Percentiles rank a stretch among this genome's conserved stretches.
Evolutionary conservation across 2,329 filamentous ascomycete species (phyloP).

Genomic region (Botryosphaeria agaves): DNA sequence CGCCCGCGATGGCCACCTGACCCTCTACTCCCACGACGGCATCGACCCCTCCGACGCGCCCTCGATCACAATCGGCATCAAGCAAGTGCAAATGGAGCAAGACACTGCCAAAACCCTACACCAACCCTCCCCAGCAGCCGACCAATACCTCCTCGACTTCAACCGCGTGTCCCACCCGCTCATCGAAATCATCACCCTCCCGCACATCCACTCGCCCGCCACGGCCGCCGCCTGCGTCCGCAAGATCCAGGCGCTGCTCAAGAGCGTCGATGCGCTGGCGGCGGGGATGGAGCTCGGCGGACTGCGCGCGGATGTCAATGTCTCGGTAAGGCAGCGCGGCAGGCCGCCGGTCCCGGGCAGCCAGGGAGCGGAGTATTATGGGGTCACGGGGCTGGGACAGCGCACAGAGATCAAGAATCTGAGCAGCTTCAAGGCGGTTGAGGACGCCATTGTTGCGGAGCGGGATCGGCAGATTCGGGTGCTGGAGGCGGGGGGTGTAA

Average conservation of each 20-base stretch:
- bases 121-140: conserved; percentile 53
- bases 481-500: conserved; percentile 53
- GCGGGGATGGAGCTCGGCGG: conserved; percentile 89
- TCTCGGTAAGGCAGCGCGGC: conserved; percentile 54
- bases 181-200: conserved; percentile 87
- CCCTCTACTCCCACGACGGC: conserved; percentile 56
- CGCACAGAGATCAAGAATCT: conserved; percentile 96
- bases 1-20: conserved; percentile 53
- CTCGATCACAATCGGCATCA: conserved; percentile 53
- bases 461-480: conserved; percentile 73
- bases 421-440: conserved; percentile 84
- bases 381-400: conserved; percentile 52
- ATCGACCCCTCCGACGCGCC: conserved; percentile 59
- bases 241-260: conserved; percentile 71
- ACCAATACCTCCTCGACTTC: conserved; percentile 70
- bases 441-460: conserved; percentile 87
- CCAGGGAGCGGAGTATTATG: conserved; percentile 30
- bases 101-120: conserved; percentile 90
- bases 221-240: conserved; percentile 79
- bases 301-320: conserved; percentile 84
- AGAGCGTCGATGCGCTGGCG: conserved; percentile 67
- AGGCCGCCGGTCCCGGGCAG: conserved; percentile 19
- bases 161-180: conserved; percentile 84
- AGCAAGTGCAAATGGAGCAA: conserved; percentile 93
- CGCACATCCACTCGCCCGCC: conserved; percentile 70